Conservation (phyloP, 768 basidiomycete genomes). For the Kwoniella mangroviensis region DNA sequence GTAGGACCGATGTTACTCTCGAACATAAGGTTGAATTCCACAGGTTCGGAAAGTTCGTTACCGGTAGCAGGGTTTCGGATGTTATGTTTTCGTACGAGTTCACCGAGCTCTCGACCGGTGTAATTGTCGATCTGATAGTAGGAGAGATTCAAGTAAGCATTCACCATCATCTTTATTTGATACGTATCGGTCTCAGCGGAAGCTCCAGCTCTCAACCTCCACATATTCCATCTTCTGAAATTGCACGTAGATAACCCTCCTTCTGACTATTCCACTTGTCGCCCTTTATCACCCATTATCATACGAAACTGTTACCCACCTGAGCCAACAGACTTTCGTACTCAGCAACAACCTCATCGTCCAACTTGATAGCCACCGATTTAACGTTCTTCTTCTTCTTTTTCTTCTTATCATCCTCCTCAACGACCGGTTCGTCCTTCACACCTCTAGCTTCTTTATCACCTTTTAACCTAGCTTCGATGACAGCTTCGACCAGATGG, state of each 20-base stretch:
- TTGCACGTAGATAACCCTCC: too few relatives aligned
- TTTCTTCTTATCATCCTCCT: slow-evolving; percentile 72
- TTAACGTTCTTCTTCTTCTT: slow-evolving; percentile 69
- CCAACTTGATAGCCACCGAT: slow-evolving; percentile 69
- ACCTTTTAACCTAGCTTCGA: slow-evolving; percentile 85
- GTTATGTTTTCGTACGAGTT: slow-evolving; percentile 76
- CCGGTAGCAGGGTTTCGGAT: slow-evolving; percentile 89
- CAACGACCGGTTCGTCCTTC: slow-evolving; percentile 62
- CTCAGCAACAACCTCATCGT: slow-evolving; percentile 72
- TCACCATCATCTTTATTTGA: background rate
- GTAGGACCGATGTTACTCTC: slow-evolving; percentile 96
- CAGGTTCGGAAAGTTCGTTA: slow-evolving; percentile 89
- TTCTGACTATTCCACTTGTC: too few relatives aligned
- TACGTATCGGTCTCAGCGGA: too few relatives aligned
- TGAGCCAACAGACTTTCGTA: slow-evolving; percentile 87
- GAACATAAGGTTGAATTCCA: slow-evolving; percentile 99
- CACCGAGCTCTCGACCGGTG: slow-evolving; percentile 83
- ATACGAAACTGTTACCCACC: slow-evolving; percentile 62
- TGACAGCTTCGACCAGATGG: slow-evolving; percentile 89
- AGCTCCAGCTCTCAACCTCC: too few relatives aligned
- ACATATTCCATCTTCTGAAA: too few relatives aligned
- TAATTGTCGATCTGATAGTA: slow-evolving; percentile 83
- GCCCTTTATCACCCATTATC: background rate
- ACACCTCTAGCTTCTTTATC: slow-evolving; percentile 85
- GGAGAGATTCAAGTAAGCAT: background rate